phyloP scores from a whole-genome alignment of 495 filamentous ascomycete genomes.

The Trichoderma orchidacearum region DNA sequence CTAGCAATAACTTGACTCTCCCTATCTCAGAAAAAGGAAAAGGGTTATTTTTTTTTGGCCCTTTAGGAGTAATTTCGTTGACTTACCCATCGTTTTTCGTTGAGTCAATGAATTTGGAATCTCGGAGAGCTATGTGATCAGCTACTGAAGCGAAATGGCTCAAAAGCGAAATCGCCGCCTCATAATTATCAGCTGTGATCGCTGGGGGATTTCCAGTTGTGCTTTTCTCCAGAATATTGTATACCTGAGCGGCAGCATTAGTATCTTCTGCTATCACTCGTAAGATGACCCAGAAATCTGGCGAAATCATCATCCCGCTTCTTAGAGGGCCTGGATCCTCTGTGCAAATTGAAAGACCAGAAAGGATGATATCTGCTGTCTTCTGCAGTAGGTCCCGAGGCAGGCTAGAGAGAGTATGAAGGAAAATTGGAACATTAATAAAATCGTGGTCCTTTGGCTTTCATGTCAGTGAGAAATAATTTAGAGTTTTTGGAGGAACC shows the following conservation, averaged over 20 bases:
- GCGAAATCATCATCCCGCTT: constrained; percentile 87
- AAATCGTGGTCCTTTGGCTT: constrained; percentile 63
- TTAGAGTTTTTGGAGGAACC: constrained; percentile 14
- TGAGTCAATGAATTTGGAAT: neutral
- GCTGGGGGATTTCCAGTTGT: constrained; percentile 50
- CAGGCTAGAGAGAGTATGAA: constrained; percentile 84
- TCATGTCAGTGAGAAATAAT: neutral
- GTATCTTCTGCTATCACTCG: constrained; percentile 52
- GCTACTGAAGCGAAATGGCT: constrained; percentile 84
- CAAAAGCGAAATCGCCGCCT: constrained; percentile 64
- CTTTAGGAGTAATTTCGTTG: neutral
- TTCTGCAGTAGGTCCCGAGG: constrained; percentile 62
- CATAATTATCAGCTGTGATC: constrained; percentile 91
- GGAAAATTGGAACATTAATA: constrained; percentile 78
- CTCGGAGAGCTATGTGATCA: neutral
- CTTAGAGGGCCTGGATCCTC: constrained; percentile 60
- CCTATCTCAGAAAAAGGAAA: constrained; percentile 13
- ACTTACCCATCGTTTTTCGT: neutral
- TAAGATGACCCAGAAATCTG: constrained; percentile 94
- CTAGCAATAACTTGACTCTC: constrained; percentile 66
- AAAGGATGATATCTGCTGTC: constrained; percentile 58
- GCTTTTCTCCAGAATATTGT: constrained; percentile 68
- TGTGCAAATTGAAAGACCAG: constrained; percentile 69
- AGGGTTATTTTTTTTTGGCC: neutral
- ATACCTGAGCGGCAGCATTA: constrained; percentile 63